These are phyloP conservation scores for Melastoma malabathricum DNA, from an alignment of 345 rosid species.

Conservation along the genomic window DNA sequence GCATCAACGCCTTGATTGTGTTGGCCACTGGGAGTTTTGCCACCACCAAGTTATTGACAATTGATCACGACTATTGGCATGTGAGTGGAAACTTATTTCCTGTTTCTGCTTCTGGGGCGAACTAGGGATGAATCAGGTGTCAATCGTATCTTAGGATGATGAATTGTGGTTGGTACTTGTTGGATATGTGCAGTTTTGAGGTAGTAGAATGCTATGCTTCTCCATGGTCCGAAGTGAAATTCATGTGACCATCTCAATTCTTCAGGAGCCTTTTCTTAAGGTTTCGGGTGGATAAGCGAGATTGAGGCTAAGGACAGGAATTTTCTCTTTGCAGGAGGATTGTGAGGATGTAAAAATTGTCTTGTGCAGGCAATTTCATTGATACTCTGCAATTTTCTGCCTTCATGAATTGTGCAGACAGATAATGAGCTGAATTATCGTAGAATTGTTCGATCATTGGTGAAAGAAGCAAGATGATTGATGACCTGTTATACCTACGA, in stretches of 20 bases:
- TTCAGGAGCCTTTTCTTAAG: not conserved
- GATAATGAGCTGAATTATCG: too few species aligned
- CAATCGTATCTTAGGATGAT: too few species aligned
- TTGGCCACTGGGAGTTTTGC: conserved; percentile 76
- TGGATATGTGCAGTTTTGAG: not conserved
- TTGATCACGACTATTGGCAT: conserved; percentile 88
- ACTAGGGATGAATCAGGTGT: not conserved
- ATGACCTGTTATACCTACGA: not conserved
- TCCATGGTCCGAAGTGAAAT: not conserved
- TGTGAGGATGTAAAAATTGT: too few species aligned
- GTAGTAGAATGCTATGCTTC: not conserved
- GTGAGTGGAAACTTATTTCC: conserved; percentile 19
- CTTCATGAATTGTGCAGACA: too few species aligned
- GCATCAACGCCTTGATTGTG: conserved; percentile 64
- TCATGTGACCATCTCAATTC: not conserved
- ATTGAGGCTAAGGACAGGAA: not conserved
- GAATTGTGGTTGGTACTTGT: too few species aligned
- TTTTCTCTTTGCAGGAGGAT: not conserved
- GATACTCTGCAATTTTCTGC: too few species aligned
- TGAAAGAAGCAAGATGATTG: not conserved
- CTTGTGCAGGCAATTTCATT: too few species aligned
- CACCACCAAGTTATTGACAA: conserved; percentile 74
- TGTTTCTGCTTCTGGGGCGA: not conserved
- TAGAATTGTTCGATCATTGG: not conserved
- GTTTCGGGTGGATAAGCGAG: not conserved